Evolutionary conservation across 2,329 filamentous ascomycete genomes (phyloP), one percentile per base, ranked within the genome.

Genomic region (Calycina herbarum): DNA sequence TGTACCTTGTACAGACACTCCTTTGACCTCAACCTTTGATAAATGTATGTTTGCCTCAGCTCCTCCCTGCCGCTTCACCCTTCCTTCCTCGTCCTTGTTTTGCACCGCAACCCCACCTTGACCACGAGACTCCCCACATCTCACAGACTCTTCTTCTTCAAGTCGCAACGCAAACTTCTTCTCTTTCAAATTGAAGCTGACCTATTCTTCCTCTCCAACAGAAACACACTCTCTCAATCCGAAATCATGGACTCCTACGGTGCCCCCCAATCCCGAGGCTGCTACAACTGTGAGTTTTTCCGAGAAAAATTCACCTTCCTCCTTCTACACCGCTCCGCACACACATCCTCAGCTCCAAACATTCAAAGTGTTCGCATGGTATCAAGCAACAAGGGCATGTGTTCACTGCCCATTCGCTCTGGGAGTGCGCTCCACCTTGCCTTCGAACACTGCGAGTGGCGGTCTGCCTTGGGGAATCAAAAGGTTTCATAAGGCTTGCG

Each of bases 201-300:
- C 59, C 15, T 24, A 60, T 29, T 67, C 17, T 24, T 62, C 27
- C 10, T 48, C 27, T 61, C 59, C 61, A 71, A 61, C 71, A 69
- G 38, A 15, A 63, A 24, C 64, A 58, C 62, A 62, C 61, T 65
- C 64, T 67, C 68, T 67, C 63, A 51, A 66, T 20, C 24, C 10
- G 54, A 64, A 62, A 72, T 29, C 54, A 76, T 77, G 76, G 75
- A 77, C 67, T 73, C 68, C 45, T 75, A 74, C 70, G 72, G 71
- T 66, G 69, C 66, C 66, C 69, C 67, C 27, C 71, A 71, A 69
- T 76, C 73, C 66, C 79, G 80, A 70, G 78, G 78, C 69, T 83
- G 81, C 78, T 83, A 82, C 77, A 83, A 81, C 74, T 83, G 81
- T 83, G 76, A 79, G 81, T 83, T 71, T 69, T 59, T 59, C 61